Percentiles rank a stretch among this genome's conserved stretches.
Conservation (phyloP, 768 basidiomycete genomes). For the Macrolepiota albuminosa region DNA sequence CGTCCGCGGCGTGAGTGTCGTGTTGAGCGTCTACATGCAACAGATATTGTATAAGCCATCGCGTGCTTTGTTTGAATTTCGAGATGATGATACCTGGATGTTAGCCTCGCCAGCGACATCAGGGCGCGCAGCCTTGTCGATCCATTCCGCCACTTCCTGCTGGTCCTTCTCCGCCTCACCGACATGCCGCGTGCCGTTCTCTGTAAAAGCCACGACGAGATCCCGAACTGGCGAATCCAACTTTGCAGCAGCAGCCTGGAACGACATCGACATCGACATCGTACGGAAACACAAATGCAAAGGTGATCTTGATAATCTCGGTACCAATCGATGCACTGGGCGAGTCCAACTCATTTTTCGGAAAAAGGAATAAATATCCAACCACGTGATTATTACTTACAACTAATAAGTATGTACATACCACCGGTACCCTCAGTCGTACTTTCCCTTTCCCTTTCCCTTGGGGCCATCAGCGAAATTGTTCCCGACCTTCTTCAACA, state of each 20-base stretch:
- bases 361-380: background rate
- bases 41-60: background rate
- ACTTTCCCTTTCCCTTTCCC: conserved; percentile 25
- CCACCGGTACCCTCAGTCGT: conserved; percentile 20
- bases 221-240: conserved; percentile 47
- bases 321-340: conserved; percentile 31
- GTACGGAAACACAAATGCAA: conserved; percentile 9
- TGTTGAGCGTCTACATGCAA: conserved; percentile 68
- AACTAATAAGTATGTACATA: too few species aligned
- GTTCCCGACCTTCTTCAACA: conserved; percentile 63
- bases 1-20: conserved; percentile 68
- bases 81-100: too few species aligned
- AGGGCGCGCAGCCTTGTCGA: conserved; percentile 54
- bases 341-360: conserved; percentile 29
- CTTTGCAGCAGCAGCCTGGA: conserved; percentile 43
- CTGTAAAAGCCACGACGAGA: conserved; percentile 46
- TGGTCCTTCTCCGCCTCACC: conserved; percentile 61
- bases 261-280: too few species aligned
- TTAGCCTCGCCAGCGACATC: conserved; percentile 41
- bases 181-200: conserved; percentile 36
- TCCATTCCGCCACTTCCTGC: conserved; percentile 63
- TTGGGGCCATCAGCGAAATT: conserved; percentile 52
- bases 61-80: too few species aligned
- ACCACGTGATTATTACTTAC: conserved; percentile 15
- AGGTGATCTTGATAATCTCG: conserved; percentile 28